Conservation (phyloP, 78 protist genomes). For the slime mould (Dictyostelium discoideum) region DNA sequence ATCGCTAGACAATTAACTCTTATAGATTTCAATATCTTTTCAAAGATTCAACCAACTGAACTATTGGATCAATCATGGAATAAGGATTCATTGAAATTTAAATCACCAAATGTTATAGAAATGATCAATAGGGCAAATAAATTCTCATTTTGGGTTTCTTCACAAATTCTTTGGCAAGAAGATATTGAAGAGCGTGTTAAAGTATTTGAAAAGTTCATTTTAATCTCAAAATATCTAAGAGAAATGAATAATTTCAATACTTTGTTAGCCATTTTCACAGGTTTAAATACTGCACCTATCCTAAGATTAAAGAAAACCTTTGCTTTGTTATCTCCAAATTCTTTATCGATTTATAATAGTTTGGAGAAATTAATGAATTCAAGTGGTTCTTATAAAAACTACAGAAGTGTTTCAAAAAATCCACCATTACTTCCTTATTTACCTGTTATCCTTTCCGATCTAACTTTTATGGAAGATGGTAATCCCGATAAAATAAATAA, state of each 20-base stretch:
- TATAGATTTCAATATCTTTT: constrained; percentile 72
- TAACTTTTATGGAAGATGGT: constrained; percentile 87
- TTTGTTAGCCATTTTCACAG: constrained; percentile 70
- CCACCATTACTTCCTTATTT: constrained; percentile 66
- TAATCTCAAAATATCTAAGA: constrained; percentile 50
- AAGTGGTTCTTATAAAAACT: constrained; percentile 63
- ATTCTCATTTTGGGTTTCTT: constrained; percentile 79
- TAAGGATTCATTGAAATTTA: constrained; percentile 50
- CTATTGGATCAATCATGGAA: constrained; percentile 81
- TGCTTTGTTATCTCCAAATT: constrained; percentile 44
- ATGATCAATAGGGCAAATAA: constrained; percentile 78
- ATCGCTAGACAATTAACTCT: constrained; percentile 84
- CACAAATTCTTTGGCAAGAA: constrained; percentile 75
- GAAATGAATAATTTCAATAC: constrained; percentile 86
- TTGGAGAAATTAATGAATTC: constrained; percentile 79
- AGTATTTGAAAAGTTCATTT: constrained; percentile 66
- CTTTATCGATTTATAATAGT: constrained; percentile 4
- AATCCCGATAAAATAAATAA: constrained; percentile 83
- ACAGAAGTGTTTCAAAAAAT: constrained; percentile 40
- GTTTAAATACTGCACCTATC: constrained; percentile 72
- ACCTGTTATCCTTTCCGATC: constrained; percentile 78
- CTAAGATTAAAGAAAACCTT: constrained; percentile 74
- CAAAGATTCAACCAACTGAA: constrained; percentile 70
- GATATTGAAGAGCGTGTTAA: constrained; percentile 48
- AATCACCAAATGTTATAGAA: constrained; percentile 66